Percentiles rank a stretch among this genome's conserved stretches.
phyloP scores from a whole-genome alignment of 2,329 filamentous ascomycete genomes.

The Paracamarosporium sp. region DNA sequence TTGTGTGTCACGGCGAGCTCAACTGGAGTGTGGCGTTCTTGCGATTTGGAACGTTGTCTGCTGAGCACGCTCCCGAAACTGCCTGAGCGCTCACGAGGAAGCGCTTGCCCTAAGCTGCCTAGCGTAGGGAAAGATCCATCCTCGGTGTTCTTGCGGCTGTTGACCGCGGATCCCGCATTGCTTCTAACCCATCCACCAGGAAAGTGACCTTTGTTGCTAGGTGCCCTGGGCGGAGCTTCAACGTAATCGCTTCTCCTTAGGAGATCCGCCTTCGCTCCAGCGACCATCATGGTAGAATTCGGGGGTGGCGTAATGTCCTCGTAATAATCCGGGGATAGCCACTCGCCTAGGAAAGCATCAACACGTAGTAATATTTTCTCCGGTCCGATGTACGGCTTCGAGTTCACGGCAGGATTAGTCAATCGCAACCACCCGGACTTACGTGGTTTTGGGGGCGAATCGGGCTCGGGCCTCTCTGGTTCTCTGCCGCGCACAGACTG shows the following conservation, averaged over 20 bases:
- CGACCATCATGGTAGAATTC: conserved; percentile 83
- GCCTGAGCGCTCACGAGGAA: conserved; percentile 56
- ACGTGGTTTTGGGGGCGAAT: not conserved
- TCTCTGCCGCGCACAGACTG: conserved; percentile 31
- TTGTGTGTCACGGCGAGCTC: conserved; percentile 25
- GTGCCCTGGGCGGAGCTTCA: conserved; percentile 51
- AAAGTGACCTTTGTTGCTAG: conserved; percentile 56
- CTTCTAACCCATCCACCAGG: conserved; percentile 63
- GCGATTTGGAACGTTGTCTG: conserved; percentile 33
- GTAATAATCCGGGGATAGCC: conserved; percentile 92
- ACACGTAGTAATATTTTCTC: conserved; percentile 67
- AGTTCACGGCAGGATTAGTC: conserved; percentile 36
- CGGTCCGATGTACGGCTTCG: conserved; percentile 43
- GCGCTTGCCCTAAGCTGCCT: conserved; percentile 46
- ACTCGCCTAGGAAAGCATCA: conserved; percentile 94
- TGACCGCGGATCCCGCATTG: conserved; percentile 21
- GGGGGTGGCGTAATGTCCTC: conserved; percentile 91
- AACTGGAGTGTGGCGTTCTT: conserved; percentile 25
- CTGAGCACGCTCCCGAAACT: conserved; percentile 39
- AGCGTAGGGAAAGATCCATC: conserved; percentile 32
- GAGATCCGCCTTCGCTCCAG: conserved; percentile 85
- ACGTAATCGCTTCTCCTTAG: conserved; percentile 74
- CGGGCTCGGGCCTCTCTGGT: conserved; percentile 41
- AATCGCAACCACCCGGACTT: conserved; percentile 1
- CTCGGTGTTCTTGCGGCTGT: conserved; percentile 23